Base-by-base conservation (phyloP, 495 filamentous ascomycete species). In the Penicillium verhagenii region DNA sequence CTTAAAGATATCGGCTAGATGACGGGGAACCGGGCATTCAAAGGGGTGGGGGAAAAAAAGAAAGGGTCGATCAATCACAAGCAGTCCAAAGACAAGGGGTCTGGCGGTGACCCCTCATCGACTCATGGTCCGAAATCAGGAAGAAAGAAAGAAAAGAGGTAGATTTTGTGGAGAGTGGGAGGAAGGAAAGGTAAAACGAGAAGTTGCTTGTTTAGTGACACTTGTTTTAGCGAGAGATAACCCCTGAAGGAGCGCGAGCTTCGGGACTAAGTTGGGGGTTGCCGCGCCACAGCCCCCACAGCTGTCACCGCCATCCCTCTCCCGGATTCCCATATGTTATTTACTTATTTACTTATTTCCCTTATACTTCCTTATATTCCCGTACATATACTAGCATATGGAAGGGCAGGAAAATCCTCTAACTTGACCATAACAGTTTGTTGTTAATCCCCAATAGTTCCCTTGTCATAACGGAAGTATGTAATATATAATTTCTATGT, bases 221-320 rank as follows among this genome's bases (percentile, higher is more conserved):
- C 60, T 66, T 63, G 65, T 56, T 64, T 68, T 72, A 73, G 70
- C 74, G 71, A 73, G 71, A 48, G 71, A 48, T 37, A 67, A 57
- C 72, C 74, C 74, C 72, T 74, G 71, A 74, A 58, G 56, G 58
- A 45, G 42, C 20, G 42, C 14, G 63, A 65, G 67, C 65, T 66
- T 71, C 56, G 67, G 65, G 68, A 64, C 57, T 47, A 51, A 67
- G 51, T 61, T 57, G 58, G 64, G 33, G 63, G 64, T 58, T 54
- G 47, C 68, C 63, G 67, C 72, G 69, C 69, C 66, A 75, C 68
- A 70, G 50, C 49, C 67, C 68, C 64, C 61, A 65, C 61, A 67
- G 38, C n/a, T 58, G 64, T 67, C 64, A 67, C 64, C 64, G 64
- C 64, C 64, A 60, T 66, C 54, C 54, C 31, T 38, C 33, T 40